Percentiles rank a stretch among this genome's conserved stretches.
phyloP scores from a whole-genome alignment of 2,329 filamentous ascomycete species.

The Hymenotorrendiella dingleyae region DNA sequence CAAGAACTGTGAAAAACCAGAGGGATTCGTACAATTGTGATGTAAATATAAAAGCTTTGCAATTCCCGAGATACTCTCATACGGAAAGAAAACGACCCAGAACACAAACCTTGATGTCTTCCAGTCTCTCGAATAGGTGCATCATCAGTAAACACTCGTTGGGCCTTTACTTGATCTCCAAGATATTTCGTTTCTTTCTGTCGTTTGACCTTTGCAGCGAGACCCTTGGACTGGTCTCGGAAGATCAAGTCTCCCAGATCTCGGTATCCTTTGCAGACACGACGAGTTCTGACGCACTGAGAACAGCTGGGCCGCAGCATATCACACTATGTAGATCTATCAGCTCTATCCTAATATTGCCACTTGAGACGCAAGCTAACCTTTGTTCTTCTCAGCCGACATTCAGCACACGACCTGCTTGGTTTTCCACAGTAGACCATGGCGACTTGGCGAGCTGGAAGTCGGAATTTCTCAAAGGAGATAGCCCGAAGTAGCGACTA shows the following conservation, averaged over 20 bases:
- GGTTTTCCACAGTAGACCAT: slow-evolving; percentile 29
- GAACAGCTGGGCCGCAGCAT: slow-evolving; percentile 45
- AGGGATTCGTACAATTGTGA: no score
- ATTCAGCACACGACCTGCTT: slow-evolving; percentile 39
- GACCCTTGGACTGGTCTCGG: slow-evolving; percentile 42
- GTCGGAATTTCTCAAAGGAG: background rate
- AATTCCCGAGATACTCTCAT: no score
- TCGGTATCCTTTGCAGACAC: slow-evolving; percentile 48
- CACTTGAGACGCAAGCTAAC: slow-evolving; percentile 14
- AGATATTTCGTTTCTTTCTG: slow-evolving; percentile 6
- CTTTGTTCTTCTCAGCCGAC: slow-evolving; percentile 37
- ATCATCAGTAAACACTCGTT: background rate
- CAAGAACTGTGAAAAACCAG: no score
- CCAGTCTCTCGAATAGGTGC: no score
- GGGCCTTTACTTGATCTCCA: background rate
- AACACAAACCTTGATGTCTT: no score
- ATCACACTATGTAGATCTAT: slow-evolving; percentile 44
- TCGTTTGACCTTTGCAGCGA: slow-evolving; percentile 10
- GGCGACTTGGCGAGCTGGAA: background rate
- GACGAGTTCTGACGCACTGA: slow-evolving; percentile 47
- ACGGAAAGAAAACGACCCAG: no score
- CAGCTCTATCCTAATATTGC: no score
- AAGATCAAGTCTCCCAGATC: slow-evolving; percentile 53
- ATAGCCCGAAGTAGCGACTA: no score
- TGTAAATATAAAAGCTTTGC: background rate